Evolutionary conservation across 805 yeast genomes (phyloP).

Genomic region (Metschnikowia proteae): DNA sequence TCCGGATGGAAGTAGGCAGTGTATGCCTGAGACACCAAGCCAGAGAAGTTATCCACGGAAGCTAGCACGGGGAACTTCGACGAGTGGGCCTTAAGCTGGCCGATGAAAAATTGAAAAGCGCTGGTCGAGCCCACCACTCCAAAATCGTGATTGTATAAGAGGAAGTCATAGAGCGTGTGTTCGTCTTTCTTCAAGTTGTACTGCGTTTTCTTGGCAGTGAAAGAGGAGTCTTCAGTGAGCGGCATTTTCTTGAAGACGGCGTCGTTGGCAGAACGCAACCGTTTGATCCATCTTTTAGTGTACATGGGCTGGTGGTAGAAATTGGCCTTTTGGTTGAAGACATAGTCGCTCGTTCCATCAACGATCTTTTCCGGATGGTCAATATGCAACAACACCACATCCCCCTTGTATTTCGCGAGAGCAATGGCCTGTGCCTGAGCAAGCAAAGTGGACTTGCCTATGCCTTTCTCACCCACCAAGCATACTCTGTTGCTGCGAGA

Average conservation of each 20-base stretch:
- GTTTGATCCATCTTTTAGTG: constrained; percentile 55
- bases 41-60: constrained; percentile 72
- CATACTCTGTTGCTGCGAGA: constrained; percentile 46
- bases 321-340: constrained; percentile 45
- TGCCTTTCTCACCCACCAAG: constrained; percentile 68
- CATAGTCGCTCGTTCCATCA: constrained; percentile 73
- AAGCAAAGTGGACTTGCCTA: constrained; percentile 73
- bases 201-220: constrained; percentile 31
- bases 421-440: constrained; percentile 67
- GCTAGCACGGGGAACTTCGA: constrained; percentile 53
- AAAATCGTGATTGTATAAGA: constrained; percentile 36
- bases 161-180: constrained; percentile 25
- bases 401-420: constrained; percentile 24
- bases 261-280: constrained; percentile 36
- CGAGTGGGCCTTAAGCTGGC: constrained; percentile 52
- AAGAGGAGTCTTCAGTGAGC: constrained; percentile 33
- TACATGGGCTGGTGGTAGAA: constrained; percentile 77
- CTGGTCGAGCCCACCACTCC: constrained; percentile 37
- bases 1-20: constrained; percentile 60
- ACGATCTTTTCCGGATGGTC: constrained; percentile 57
- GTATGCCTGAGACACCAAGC: constrained; percentile 49
- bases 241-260: constrained; percentile 31
- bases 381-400: constrained; percentile 56
- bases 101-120: constrained; percentile 51
- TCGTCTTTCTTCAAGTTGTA: constrained; percentile 30